phyloP scores from a whole-genome alignment of 202 grass and related monocot species.

The Carex arenaria region DNA sequence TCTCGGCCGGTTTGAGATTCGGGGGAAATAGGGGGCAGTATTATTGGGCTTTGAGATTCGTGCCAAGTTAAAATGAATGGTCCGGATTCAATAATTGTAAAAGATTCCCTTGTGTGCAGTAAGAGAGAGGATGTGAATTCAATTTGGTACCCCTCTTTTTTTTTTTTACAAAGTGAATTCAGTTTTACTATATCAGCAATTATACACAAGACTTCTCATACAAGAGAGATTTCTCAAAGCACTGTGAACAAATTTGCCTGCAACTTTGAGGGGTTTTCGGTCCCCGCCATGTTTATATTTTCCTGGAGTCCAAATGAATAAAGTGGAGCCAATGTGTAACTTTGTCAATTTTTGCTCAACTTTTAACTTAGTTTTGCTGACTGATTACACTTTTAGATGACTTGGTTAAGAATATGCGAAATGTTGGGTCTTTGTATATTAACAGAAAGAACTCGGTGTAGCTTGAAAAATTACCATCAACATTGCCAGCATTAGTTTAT shows the following conservation, averaged over 20 bases:
- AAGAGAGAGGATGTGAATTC: too few species aligned
- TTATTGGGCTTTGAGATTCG: too few species aligned
- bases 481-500: neutral
- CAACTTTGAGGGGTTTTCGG: neutral
- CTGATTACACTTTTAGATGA: neutral
- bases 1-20: too few species aligned
- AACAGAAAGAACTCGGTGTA: neutral
- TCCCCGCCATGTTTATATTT: neutral
- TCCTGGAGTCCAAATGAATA: neutral
- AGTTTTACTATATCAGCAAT: neutral
- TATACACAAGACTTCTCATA: neutral
- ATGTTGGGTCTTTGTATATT: neutral
- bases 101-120: too few species aligned
- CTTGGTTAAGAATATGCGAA: neutral
- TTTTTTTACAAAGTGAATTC: conserved; percentile 7
- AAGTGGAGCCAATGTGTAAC: neutral
- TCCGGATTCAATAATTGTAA: too few species aligned
- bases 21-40: too few species aligned
- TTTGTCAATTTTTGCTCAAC: neutral
- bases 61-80: too few species aligned
- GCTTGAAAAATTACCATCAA: neutral
- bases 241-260: neutral
- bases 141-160: neutral
- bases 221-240: neutral
- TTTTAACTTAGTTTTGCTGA: neutral